Conservation (phyloP, 768 basidiomycete species). For the Dentipellis sp. region DNA sequence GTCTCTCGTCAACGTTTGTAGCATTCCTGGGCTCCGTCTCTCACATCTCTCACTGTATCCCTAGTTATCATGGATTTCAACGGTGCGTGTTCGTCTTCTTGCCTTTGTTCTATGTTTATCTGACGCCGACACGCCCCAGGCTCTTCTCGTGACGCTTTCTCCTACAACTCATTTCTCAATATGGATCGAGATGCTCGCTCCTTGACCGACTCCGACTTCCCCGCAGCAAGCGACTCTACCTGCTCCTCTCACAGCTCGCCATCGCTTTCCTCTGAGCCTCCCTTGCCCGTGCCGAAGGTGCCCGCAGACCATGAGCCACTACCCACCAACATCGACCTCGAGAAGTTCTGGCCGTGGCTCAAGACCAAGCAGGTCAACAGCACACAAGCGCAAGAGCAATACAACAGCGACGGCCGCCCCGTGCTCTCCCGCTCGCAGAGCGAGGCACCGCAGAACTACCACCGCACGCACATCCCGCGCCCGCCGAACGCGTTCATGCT, state of each 20-base stretch:
- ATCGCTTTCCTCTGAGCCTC: neutral
- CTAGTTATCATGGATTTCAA: neutral
- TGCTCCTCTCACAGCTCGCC: neutral
- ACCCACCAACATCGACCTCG: too few species aligned
- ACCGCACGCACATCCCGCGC: constrained; percentile 29
- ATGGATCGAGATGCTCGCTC: neutral
- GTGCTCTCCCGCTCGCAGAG: neutral
- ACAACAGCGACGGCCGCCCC: neutral
- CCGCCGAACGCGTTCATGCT: constrained; percentile 52
- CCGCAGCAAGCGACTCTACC: neutral
- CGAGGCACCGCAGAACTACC: constrained; percentile 1
- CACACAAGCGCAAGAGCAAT: too few species aligned
- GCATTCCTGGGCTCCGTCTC: neutral
- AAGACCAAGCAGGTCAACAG: too few species aligned
- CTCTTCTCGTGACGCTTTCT: neutral
- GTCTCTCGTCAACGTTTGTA: neutral
- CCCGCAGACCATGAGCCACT: too few species aligned
- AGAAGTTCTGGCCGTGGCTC: too few species aligned
- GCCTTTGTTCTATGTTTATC: neutral
- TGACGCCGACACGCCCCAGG: neutral
- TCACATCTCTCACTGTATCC: neutral
- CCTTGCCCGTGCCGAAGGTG: neutral
- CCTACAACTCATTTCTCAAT: neutral
- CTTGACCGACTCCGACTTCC: neutral
- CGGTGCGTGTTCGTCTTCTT: neutral